Conservation (phyloP, 2,329 filamentous ascomycete species). For the Trichothecium roseum region DNA sequence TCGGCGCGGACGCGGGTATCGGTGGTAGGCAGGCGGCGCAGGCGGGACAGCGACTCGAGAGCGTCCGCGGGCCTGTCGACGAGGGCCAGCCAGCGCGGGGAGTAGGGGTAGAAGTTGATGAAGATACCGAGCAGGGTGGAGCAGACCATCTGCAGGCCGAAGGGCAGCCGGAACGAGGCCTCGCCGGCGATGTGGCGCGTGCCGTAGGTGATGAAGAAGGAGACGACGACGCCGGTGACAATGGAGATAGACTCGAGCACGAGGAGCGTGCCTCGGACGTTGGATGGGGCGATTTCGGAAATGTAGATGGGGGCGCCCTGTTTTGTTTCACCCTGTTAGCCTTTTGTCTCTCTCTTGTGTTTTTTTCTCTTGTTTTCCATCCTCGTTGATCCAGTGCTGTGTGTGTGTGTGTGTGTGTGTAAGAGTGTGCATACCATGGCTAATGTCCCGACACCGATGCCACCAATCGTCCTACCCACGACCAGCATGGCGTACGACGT, state of each 20-base stretch:
- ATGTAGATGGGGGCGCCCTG: constrained; percentile 34
- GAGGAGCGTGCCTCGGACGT: constrained; percentile 36
- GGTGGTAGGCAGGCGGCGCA: constrained; percentile 20
- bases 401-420: too few species aligned
- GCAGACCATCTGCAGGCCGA: constrained; percentile 42
- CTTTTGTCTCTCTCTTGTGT: too few species aligned
- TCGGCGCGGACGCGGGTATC: constrained; percentile 18
- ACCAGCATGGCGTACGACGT: constrained; percentile 28
- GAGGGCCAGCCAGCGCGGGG: constrained; percentile 23
- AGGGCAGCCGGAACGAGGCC: constrained; percentile 34
- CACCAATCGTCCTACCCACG: constrained; percentile 30
- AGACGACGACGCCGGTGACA: constrained; percentile 29
- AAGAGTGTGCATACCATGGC: too few species aligned
- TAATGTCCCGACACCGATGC: constrained; percentile 29
- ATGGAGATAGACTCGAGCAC: constrained; percentile 31
- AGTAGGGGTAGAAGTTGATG: constrained; percentile 39
- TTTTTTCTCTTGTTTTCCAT: too few species aligned
- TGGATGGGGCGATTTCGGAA: constrained; percentile 36
- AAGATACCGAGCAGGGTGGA: constrained; percentile 43
- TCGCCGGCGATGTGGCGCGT: constrained; percentile 17
- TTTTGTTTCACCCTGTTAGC: too few species aligned
- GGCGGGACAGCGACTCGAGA: constrained; percentile 15
- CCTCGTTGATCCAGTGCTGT: too few species aligned
- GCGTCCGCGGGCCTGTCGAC: constrained; percentile 18
- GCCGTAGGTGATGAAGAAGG: constrained; percentile 25